A percentile compares a stretch with the other conserved stretches of the same genome.
Evolutionary conservation across 1,139 yeast genomes (phyloP).

Genomic region (Fermentozyma sake): DNA sequence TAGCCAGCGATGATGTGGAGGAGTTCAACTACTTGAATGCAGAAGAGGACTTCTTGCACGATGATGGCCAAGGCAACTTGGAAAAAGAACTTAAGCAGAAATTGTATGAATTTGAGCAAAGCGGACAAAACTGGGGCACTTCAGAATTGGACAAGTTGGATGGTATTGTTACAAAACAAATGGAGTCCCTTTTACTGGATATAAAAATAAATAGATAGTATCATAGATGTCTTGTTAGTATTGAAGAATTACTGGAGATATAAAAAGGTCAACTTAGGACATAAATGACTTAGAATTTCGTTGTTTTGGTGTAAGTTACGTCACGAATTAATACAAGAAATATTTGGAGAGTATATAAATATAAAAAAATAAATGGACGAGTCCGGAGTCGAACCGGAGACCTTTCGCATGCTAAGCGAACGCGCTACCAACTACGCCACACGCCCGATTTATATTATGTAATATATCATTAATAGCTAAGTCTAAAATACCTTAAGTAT

Average conservation of each 20-base stretch:
- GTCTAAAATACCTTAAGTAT: too few relatives aligned
- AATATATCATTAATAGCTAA: too few relatives aligned
- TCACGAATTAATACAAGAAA: too few relatives aligned
- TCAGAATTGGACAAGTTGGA: slow-evolving; percentile 14
- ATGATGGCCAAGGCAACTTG: slow-evolving; percentile 4
- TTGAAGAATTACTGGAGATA: too few relatives aligned
- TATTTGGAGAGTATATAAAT: too few relatives aligned
- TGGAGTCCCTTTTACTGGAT: too few relatives aligned
- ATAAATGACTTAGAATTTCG: too few relatives aligned
- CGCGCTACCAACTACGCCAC: slow-evolving; percentile 93
- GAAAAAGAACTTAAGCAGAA: slow-evolving; percentile 10
- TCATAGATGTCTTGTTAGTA: too few relatives aligned
- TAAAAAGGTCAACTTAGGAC: too few relatives aligned
- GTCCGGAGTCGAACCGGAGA: slow-evolving; percentile 88
- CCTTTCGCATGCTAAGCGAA: slow-evolving; percentile 86
- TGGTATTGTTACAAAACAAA: slow-evolving; percentile 3
- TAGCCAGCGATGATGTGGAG: slow-evolving; percentile 52
- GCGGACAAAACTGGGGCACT: slow-evolving; percentile 9
- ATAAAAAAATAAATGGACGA: slow-evolving; percentile 57
- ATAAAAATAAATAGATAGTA: too few relatives aligned
- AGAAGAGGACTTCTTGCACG: slow-evolving; percentile 14
- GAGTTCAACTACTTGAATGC: slow-evolving; percentile 43
- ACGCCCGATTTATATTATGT: too few relatives aligned
- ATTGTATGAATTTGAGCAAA: slow-evolving; percentile 9
- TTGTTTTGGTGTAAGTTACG: too few relatives aligned